Conservation (phyloP, 2,329 filamentous ascomycete species). For the Coniochaeta pulveracea region DNA sequence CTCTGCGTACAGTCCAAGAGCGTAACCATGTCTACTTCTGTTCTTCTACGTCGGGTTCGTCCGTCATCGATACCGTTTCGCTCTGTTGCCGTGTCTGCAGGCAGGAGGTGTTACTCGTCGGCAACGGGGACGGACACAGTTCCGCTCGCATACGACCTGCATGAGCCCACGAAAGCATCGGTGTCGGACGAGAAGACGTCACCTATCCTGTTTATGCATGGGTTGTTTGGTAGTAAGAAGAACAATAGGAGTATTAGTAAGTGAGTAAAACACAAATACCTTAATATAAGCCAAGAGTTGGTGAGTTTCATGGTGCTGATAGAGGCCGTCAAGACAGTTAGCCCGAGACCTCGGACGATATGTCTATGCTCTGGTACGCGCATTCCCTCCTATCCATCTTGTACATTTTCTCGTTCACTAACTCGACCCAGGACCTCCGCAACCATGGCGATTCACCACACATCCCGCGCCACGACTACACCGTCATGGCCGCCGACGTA, state of each 20-base stretch:
- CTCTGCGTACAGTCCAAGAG: too few species aligned
- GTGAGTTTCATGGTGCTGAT: conserved; percentile 9
- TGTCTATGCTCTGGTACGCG: conserved; percentile 67
- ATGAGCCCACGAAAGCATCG: conserved; percentile 43
- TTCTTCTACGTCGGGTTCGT: too few species aligned
- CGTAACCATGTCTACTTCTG: too few species aligned
- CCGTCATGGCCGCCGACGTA: conserved; percentile 72
- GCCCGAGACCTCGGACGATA: conserved; percentile 70
- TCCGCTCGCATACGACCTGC: conserved; percentile 52
- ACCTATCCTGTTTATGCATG: conserved; percentile 83
- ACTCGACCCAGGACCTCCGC: conserved; percentile 58
- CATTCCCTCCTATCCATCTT: neutral
- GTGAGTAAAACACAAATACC: conserved; percentile 37
- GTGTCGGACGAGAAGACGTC: conserved; percentile 27
- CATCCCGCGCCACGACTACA: conserved; percentile 64
- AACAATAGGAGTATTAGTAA: conserved; percentile 94
- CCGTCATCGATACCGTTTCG: too few species aligned
- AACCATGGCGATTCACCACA: conserved; percentile 93
- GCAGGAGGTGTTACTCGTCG: neutral
- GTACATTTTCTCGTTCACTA: neutral
- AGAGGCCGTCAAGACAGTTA: conserved; percentile 55
- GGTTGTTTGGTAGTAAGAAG: conserved; percentile 88
- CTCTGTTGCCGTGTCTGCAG: too few species aligned
- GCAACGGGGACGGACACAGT: conserved; percentile 11
- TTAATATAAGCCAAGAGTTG: neutral